Conservation (phyloP, 768 basidiomycete genomes). For the Leucosporidium scottii region DNA sequence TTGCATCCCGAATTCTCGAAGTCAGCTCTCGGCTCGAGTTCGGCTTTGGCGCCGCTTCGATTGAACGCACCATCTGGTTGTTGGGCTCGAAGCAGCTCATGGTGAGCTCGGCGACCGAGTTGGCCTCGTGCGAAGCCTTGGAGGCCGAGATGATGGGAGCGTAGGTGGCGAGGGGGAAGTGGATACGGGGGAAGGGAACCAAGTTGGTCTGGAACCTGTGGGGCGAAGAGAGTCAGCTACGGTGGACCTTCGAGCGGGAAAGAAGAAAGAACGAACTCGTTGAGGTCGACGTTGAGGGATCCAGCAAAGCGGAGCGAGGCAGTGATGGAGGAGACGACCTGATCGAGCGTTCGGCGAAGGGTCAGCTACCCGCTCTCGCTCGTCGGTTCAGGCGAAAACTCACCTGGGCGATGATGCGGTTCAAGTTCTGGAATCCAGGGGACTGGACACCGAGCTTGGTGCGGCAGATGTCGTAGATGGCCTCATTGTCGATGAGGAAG, state of each 20-base stretch:
- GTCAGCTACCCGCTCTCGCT: no score
- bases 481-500: slow-evolving; percentile 99
- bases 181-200: slow-evolving; percentile 77
- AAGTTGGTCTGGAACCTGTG: slow-evolving; percentile 93
- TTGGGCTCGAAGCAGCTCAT: slow-evolving; percentile 94
- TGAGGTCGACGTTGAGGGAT: slow-evolving; percentile 91
- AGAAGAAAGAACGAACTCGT: slow-evolving; percentile 86
- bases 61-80: slow-evolving; percentile 74
- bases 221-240: background rate
- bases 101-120: slow-evolving; percentile 97
- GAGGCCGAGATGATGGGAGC: slow-evolving; percentile 86
- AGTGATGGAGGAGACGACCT: slow-evolving; percentile 91
- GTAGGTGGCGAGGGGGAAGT: slow-evolving; percentile 95
- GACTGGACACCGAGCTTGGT: slow-evolving; percentile 74
- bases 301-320: slow-evolving; percentile 96
- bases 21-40: slow-evolving; percentile 43
- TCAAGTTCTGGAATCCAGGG: slow-evolving; percentile 88
- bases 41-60: slow-evolving; percentile 26
- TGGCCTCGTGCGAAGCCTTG: slow-evolving; percentile 92
- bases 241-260: no score
- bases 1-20: slow-evolving; percentile 52
- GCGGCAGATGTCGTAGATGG: slow-evolving; percentile 58
- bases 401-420: slow-evolving; percentile 84
- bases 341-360: no score
- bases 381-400: no score